Conservation (phyloP, 257 asterid genomes). For the Striga asiatica region DNA sequence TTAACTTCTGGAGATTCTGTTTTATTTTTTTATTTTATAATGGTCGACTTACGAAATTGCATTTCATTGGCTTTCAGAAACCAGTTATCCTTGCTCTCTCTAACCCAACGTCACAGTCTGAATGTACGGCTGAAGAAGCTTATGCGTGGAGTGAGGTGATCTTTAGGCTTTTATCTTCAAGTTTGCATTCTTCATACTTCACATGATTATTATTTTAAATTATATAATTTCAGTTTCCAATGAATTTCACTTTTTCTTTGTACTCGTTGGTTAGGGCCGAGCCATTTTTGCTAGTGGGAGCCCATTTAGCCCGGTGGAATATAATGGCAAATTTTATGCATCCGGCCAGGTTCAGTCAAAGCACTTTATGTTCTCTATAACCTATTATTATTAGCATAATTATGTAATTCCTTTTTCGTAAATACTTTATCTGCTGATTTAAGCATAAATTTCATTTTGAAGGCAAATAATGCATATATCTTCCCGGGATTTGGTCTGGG, state of each 20-base stretch:
- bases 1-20: background rate
- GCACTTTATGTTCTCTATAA: background rate
- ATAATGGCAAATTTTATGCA: conserved; percentile 40
- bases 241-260: background rate
- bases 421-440: conserved; percentile 4
- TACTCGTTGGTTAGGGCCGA: conserved; percentile 32
- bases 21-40: background rate
- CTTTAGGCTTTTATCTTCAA: conserved; percentile 11
- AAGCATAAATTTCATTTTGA: background rate
- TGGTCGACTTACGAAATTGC: background rate
- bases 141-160: conserved; percentile 53
- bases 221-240: no score
- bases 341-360: conserved; percentile 59
- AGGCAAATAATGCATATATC: conserved; percentile 96
- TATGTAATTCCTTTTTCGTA: background rate
- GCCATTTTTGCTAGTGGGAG: conserved; percentile 83
- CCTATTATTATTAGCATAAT: background rate
- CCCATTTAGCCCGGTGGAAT: conserved; percentile 58
- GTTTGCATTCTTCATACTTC: background rate
- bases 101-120: conserved; percentile 66
- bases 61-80: conserved; percentile 27
- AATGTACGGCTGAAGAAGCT: conserved; percentile 70
- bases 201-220: background rate
- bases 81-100: conserved; percentile 58
- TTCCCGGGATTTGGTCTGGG: conserved; percentile 98